Conservation (phyloP, 1,139 yeast genomes). For the Kurtzmaniella quercitrusa region DNA sequence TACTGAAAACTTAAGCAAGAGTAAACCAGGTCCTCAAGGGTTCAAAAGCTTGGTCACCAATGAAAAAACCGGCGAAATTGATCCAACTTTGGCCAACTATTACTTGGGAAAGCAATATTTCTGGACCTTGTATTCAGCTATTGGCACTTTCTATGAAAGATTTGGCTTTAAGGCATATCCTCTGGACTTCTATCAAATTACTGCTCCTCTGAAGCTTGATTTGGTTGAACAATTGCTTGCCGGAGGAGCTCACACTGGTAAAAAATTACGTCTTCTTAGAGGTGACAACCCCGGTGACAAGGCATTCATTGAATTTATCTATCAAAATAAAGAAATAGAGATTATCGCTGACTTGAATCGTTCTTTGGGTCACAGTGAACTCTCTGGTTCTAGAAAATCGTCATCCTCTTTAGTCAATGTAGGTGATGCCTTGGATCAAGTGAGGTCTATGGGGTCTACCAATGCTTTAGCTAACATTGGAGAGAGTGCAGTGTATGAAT, state of each 20-base stretch:
- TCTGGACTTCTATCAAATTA: slow-evolving; percentile 31
- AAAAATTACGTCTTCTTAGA: slow-evolving; percentile 25
- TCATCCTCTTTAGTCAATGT: slow-evolving; percentile 35
- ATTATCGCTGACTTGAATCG: slow-evolving; percentile 37
- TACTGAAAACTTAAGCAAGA: slow-evolving; percentile 18
- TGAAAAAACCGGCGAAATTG: slow-evolving; percentile 23
- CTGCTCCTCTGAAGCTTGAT: slow-evolving; percentile 18
- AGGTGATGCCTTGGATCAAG: slow-evolving; percentile 20
- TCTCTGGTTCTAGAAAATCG: slow-evolving; percentile 29
- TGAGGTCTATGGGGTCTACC: slow-evolving; percentile 19
- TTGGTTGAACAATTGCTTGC: slow-evolving; percentile 20
- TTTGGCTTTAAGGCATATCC: slow-evolving; percentile 40
- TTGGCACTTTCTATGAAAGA: slow-evolving; percentile 27
- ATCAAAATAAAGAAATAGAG: slow-evolving; percentile 35
- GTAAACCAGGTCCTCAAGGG: slow-evolving; percentile 22
- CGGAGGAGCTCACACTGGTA: slow-evolving; percentile 19
- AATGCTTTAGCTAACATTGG: slow-evolving; percentile 11
- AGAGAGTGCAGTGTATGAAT: neutral
- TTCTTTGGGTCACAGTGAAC: slow-evolving; percentile 31
- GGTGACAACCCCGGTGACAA: slow-evolving; percentile 23
- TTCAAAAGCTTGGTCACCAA: slow-evolving; percentile 29
- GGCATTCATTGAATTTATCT: slow-evolving; percentile 27
- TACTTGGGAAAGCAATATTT: slow-evolving; percentile 34
- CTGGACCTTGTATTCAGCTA: slow-evolving; percentile 38
- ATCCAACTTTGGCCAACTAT: slow-evolving; percentile 28